Percentiles rank a stretch among this genome's conserved stretches.
Evolutionary conservation across 1,284 basidiomycete species (phyloP).

Genomic region (Rhodotorula mucilaginosa): DNA sequence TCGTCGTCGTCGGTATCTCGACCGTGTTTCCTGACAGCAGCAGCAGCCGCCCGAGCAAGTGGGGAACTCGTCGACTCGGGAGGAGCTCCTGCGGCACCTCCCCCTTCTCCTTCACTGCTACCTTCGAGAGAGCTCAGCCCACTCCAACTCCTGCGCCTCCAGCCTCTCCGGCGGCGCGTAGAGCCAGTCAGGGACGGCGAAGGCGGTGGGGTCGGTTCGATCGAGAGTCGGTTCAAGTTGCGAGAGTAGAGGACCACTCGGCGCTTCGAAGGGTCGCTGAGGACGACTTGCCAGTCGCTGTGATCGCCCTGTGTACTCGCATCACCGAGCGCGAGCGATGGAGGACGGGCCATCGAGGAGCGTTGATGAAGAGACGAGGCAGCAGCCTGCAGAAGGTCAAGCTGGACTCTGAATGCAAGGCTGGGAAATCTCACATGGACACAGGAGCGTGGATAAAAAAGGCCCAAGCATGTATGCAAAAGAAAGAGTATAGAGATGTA

Average conservation of each 20-base stretch:
- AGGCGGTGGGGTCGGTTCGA: constrained; percentile 3
- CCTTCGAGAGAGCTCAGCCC: background rate
- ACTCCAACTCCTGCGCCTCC: background rate
- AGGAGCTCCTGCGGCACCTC: background rate
- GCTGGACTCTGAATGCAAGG: no score
- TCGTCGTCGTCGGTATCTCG: background rate
- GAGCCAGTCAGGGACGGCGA: background rate
- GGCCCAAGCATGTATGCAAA: background rate
- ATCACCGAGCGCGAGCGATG: background rate
- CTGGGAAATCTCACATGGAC: background rate
- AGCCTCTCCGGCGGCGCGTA: background rate
- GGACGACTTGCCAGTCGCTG: constrained; percentile 23
- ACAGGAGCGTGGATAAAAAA: no score
- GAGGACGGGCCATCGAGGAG: background rate
- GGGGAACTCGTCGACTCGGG: background rate
- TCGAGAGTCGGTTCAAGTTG: constrained; percentile 2
- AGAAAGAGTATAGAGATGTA: background rate
- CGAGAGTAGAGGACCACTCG: constrained; percentile 29
- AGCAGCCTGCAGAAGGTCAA: no score
- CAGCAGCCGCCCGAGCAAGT: background rate
- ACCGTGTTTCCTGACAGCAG: background rate
- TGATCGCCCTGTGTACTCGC: background rate
- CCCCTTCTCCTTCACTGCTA: background rate
- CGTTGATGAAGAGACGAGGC: background rate
- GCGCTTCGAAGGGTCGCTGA: constrained; percentile 12